Conservation (phyloP, 1,139 yeast genomes). For the Blastobotrys buckinghamii region DNA sequence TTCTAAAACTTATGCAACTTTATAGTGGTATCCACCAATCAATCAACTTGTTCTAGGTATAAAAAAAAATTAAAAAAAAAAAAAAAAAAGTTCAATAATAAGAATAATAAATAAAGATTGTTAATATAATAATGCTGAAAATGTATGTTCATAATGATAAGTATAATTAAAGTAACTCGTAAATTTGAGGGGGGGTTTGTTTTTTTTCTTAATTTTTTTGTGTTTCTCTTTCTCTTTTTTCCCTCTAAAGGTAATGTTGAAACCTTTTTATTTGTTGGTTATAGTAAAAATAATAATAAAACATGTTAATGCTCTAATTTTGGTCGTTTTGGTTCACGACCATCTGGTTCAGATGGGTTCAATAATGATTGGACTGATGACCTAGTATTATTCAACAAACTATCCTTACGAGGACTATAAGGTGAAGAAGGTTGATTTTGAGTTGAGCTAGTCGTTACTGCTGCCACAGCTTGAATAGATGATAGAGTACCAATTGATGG, state of each 20-base stretch:
- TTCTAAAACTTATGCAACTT: neutral
- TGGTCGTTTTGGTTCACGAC: constrained; percentile 1
- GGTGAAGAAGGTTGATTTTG: neutral
- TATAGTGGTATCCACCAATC: neutral
- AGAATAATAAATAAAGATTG: neutral
- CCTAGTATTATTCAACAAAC: neutral
- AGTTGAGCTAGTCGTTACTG: too few relatives aligned
- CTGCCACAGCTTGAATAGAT: neutral
- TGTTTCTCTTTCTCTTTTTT: too few relatives aligned
- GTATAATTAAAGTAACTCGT: neutral
- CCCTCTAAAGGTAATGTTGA: too few relatives aligned
- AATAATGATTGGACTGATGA: constrained; percentile 15
- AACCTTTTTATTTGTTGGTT: too few relatives aligned
- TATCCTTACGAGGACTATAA: neutral
- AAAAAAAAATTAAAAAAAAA: neutral
- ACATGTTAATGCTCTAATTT: neutral
- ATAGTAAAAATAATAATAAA: constrained; percentile 3
- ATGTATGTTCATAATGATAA: neutral
- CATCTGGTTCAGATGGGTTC: constrained; percentile 14
- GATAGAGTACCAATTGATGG: neutral
- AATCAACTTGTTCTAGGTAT: neutral
- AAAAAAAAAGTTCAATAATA: neutral
- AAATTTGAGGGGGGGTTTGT: too few relatives aligned
- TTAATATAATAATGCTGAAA: neutral
- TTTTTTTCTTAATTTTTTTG: too few relatives aligned